Evolutionary conservation across 2,329 filamentous ascomycete species (phyloP).

Genomic region (Reticulascus tulasneorum): DNA sequence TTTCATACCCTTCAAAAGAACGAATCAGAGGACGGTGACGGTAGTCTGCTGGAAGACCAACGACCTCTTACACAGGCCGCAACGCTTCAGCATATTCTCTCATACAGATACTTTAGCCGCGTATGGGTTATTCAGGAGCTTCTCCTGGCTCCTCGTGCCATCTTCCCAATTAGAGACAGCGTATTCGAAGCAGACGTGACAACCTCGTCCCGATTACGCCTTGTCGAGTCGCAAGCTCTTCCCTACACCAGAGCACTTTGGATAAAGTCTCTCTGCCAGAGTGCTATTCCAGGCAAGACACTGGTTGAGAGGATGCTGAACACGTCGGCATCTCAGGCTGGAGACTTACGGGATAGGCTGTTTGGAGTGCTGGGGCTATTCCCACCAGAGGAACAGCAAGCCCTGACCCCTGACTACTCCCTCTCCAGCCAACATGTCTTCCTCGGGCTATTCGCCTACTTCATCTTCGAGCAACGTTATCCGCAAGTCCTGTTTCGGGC

Average conservation of each 20-base stretch:
- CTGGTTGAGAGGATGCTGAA: background rate
- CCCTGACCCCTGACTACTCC: background rate
- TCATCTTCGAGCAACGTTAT: too few relatives aligned
- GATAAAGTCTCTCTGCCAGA: background rate
- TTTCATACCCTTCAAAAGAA: too few relatives aligned
- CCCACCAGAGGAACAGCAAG: too few relatives aligned
- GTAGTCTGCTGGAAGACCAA: too few relatives aligned
- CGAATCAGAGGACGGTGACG: too few relatives aligned
- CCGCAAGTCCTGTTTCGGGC: too few relatives aligned
- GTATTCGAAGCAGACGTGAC: background rate
- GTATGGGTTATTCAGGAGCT: conserved; percentile 9
- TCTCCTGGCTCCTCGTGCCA: too few relatives aligned
- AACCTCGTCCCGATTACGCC: background rate
- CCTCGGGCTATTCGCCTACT: background rate
- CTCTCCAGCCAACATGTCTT: background rate
- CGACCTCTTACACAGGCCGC: too few relatives aligned
- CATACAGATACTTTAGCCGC: too few relatives aligned
- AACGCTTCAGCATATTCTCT: too few relatives aligned
- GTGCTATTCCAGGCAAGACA: background rate
- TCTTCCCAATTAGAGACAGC: background rate
- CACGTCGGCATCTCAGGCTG: background rate
- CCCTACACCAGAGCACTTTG: background rate
- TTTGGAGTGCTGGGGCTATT: background rate
- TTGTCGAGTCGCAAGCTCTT: background rate
- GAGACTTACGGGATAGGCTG: background rate